These are phyloP conservation scores for Backusella australiensis DNA, from an alignment of 192 early-diverging fungal genomes.

Conservation along the genomic window DNA sequence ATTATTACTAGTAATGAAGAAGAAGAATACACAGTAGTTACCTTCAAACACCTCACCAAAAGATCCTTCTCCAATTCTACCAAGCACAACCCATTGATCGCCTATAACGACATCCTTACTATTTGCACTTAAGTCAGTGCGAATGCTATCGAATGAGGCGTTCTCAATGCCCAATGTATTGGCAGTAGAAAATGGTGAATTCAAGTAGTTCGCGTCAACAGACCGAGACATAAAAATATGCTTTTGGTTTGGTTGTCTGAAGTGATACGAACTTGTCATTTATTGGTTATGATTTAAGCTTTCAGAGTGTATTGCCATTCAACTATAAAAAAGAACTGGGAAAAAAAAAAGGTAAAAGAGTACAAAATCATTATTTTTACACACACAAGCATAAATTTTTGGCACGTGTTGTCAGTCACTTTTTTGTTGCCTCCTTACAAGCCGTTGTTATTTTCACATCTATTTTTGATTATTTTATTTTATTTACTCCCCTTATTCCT, in stretches of 20 bases:
- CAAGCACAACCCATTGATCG: constrained; percentile 50
- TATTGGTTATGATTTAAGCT: background rate
- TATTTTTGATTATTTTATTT: background rate
- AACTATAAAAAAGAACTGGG: background rate
- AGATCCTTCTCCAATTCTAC: constrained; percentile 57
- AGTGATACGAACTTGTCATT: constrained; percentile 14
- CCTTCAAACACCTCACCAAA: constrained; percentile 61
- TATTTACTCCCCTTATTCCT: background rate
- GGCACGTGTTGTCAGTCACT: constrained; percentile 1
- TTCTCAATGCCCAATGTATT: constrained; percentile 1
- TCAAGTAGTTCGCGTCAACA: constrained; percentile 6
- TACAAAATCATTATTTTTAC: background rate
- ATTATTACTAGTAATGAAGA: background rate
- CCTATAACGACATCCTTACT: constrained; percentile 41
- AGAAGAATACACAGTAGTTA: constrained; percentile 7
- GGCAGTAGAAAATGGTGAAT: background rate
- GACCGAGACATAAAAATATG: background rate
- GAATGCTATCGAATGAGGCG: constrained; percentile 18
- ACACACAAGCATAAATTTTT: background rate
- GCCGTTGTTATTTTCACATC: background rate
- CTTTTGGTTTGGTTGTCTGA: constrained; percentile 5
- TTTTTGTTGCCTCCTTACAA: background rate
- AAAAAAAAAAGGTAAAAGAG: background rate
- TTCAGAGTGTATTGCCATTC: background rate
- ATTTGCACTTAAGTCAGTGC: constrained; percentile 17